Evolutionary conservation across 75 land plant species (phyloP).

Genomic region (Pinus albicaulis): DNA sequence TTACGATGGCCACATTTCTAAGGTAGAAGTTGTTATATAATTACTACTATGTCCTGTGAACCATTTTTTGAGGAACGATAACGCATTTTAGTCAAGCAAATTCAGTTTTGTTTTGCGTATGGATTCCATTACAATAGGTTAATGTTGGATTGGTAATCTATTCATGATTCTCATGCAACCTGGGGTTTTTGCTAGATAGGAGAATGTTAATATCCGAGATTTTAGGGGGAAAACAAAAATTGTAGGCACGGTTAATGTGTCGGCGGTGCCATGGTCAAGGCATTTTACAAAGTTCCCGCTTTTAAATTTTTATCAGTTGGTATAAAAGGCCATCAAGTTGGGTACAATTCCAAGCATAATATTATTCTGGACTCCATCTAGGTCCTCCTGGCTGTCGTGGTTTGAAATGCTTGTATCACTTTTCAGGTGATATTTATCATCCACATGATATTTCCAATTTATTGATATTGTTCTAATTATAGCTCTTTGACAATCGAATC

Average conservation of each 20-base stretch:
- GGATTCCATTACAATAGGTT: too few species aligned
- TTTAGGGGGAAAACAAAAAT: conserved; percentile 1
- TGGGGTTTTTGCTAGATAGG: background rate
- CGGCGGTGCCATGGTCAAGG: background rate
- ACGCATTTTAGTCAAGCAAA: too few species aligned
- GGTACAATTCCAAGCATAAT: too few species aligned
- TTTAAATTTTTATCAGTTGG: background rate
- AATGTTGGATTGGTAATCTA: too few species aligned
- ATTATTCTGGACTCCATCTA: conserved; percentile 13
- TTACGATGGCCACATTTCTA: conserved; percentile 16
- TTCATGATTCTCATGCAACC: too few species aligned
- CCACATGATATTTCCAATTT: background rate
- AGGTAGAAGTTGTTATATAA: conserved; percentile 8
- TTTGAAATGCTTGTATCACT: conserved; percentile 36
- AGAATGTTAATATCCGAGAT: background rate
- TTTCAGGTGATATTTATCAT: conserved; percentile 33
- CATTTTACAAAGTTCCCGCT: background rate
- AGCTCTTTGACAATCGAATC: too few species aligned
- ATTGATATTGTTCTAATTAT: background rate
- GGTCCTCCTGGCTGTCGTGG: conserved; percentile 26
- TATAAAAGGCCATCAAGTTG: too few species aligned
- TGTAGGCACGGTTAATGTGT: background rate
- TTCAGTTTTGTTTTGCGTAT: too few species aligned
- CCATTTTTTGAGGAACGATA: too few species aligned
- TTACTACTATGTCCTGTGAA: too few species aligned